phyloP scores from a whole-genome alignment of 2,329 filamentous ascomycete genomes.

The Fusarium anguioides region DNA sequence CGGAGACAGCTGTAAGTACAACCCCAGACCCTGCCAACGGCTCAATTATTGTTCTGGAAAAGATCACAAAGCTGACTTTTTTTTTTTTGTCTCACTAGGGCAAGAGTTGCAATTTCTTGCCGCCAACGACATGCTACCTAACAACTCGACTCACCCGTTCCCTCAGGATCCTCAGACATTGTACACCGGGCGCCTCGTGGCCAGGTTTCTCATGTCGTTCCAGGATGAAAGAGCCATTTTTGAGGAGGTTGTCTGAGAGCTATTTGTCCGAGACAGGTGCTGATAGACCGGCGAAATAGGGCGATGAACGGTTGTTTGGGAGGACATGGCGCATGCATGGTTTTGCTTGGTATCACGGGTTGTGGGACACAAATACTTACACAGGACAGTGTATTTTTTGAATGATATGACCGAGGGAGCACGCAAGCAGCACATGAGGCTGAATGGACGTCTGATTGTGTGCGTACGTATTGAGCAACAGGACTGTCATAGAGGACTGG shows the following conservation, averaged over 20 bases:
- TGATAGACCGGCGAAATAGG: conserved; percentile 8
- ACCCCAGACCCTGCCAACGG: conserved; percentile 2
- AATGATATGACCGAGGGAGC: conserved; percentile 3
- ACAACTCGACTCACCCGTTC: conserved; percentile 57
- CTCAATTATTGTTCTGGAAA: conserved; percentile 22
- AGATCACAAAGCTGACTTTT: conserved; percentile 24
- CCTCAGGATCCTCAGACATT: conserved; percentile 60
- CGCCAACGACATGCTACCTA: conserved; percentile 60
- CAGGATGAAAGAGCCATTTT: conserved; percentile 62
- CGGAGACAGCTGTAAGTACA: conserved; percentile 57
- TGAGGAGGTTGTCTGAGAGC: conserved; percentile 43
- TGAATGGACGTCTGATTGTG: conserved; percentile 7
- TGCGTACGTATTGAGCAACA: background rate
- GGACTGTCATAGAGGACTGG: background rate
- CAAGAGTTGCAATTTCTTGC: conserved; percentile 56
- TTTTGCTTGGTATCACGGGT: conserved; percentile 24
- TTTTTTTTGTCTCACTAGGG: conserved; percentile 44
- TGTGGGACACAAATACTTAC: conserved; percentile 14
- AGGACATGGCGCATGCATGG: conserved; percentile 36
- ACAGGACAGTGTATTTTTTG: conserved; percentile 5
- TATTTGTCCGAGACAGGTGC: conserved; percentile 37
- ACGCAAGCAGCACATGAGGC: conserved; percentile 9
- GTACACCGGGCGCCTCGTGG: conserved; percentile 64
- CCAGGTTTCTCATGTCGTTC: conserved; percentile 67
- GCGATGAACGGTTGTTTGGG: conserved; percentile 27